phyloP scores from a whole-genome alignment of 768 basidiomycete genomes.

The Termitomyces eurrhizus region DNA sequence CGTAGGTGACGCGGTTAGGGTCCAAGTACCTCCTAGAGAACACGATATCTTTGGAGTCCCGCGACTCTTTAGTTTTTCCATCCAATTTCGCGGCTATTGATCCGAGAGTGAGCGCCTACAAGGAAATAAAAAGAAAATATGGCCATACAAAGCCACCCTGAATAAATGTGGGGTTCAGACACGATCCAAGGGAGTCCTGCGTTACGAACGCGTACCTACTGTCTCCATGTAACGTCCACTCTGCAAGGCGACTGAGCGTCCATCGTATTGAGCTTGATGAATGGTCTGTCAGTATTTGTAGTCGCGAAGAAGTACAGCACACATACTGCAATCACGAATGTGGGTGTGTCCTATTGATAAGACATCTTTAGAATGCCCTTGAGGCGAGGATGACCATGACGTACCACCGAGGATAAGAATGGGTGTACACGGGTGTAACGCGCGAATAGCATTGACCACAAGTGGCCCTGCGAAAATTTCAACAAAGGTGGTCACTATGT shows the following conservation, averaged over 20 bases:
- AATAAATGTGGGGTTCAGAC: not conserved
- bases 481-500: not conserved
- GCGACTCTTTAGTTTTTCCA: not conserved
- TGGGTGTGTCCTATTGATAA: conserved; percentile 56
- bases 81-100: conserved; percentile 43
- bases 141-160: conserved; percentile 62
- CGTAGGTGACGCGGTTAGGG: conserved; percentile 72
- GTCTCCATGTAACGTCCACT: conserved; percentile 94
- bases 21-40: conserved; percentile 77
- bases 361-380: not conserved
- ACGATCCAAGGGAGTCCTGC: not conserved
- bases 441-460: conserved; percentile 71
- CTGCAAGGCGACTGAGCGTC: conserved; percentile 74
- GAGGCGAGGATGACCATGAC: not conserved
- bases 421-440: conserved; percentile 68
- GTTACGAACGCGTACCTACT: conserved; percentile 47
- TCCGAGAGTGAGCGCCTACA: not conserved
- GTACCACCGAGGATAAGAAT: conserved; percentile 79
- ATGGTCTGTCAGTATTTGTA: not conserved
- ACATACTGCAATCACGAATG: conserved; percentile 73
- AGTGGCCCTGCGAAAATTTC: conserved; percentile 48
- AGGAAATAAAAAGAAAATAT: not conserved
- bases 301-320: not conserved
- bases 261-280: conserved; percentile 56
- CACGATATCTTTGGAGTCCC: conserved; percentile 38